Conservation (phyloP, 2,329 filamentous ascomycete species). For the Talaromyces sp. region DNA sequence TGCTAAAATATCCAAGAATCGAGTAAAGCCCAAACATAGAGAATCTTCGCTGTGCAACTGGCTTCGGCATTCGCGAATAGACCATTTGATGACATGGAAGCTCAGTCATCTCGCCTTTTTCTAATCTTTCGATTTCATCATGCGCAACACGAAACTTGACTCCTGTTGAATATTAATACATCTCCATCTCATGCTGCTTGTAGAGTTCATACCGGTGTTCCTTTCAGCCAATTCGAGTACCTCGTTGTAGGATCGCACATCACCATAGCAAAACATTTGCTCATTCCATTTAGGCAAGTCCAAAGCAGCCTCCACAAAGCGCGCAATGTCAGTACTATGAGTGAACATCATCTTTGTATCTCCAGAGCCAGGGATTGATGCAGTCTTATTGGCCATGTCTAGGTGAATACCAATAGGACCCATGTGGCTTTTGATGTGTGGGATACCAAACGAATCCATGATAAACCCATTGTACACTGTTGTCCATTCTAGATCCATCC, state of each 20-base stretch:
- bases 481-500: no score
- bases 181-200: not conserved
- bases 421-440: no score
- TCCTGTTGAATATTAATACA: not conserved
- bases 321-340: constrained; percentile 5
- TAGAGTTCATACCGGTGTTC: not conserved
- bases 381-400: no score
- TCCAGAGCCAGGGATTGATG: no score
- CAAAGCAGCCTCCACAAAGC: not conserved
- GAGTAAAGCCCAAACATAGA: not conserved
- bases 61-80: not conserved
- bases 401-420: no score
- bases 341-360: not conserved
- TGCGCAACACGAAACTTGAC: not conserved
- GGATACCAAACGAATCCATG: no score
- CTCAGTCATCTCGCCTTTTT: not conserved
- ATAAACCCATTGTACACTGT: no score
- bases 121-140: not conserved
- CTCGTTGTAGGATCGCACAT: not conserved
- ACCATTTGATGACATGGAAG: not conserved
- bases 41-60: not conserved
- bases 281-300: not conserved
- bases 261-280: not conserved
- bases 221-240: not conserved
- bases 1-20: not conserved